Percentiles rank a stretch among this genome's conserved stretches.
Conservation (phyloP, 139 green algal genomes). For the Pleodorina starrii region DNA sequence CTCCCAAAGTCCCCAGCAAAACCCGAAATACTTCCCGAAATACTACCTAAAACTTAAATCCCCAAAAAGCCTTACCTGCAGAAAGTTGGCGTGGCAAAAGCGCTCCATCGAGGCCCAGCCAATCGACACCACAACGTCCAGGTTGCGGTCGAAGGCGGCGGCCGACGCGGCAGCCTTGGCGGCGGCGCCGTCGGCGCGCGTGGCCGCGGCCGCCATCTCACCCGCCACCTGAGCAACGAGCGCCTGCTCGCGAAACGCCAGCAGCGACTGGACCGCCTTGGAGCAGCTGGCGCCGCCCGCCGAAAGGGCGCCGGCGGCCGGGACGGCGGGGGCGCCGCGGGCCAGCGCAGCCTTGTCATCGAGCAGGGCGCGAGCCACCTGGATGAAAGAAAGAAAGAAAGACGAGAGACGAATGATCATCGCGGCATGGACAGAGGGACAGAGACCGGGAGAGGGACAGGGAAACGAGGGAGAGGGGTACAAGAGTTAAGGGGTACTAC, state of each 20-base stretch:
- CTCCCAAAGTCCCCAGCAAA: no score
- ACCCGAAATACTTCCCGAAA: no score
- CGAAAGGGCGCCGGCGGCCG: not conserved
- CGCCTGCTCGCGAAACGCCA: conserved; percentile 61
- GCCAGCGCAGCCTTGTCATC: conserved; percentile 53
- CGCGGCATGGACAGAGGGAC: no score
- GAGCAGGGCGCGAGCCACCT: conserved; percentile 67
- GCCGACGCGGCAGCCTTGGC: conserved; percentile 51
- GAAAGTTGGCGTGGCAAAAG: conserved; percentile 70
- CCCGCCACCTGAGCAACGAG: conserved; percentile 55
- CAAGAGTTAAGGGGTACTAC: no score
- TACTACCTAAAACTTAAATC: no score
- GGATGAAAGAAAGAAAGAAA: no score
- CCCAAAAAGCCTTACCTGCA: conserved; percentile 44
- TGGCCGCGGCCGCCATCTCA: conserved; percentile 61
- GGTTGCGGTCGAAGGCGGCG: conserved; percentile 72
- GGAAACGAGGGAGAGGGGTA: no score
- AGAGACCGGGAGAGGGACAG: no score
- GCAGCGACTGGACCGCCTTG: conserved; percentile 59
- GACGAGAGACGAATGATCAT: no score
- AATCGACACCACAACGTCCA: conserved; percentile 81
- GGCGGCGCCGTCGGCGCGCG: conserved; percentile 27
- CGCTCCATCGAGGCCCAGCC: conserved; percentile 83
- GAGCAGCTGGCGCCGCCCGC: conserved; percentile 8
- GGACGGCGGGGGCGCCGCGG: not conserved